These are phyloP conservation scores for Starmerella scarabaei DNA, from an alignment of 805 yeast species.

Conservation along the genomic window DNA sequence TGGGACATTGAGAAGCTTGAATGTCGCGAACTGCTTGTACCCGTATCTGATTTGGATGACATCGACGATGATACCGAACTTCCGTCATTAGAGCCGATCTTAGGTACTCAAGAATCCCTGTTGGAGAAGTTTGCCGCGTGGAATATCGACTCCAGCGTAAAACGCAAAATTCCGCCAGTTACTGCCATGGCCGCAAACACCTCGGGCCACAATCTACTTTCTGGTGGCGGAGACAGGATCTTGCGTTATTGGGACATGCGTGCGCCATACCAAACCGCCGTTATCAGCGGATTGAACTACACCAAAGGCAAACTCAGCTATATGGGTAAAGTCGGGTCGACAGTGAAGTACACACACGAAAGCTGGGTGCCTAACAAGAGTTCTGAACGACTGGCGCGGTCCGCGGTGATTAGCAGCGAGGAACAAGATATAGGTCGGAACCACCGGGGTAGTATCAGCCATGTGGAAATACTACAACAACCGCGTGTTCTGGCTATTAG, in stretches of 20 bases:
- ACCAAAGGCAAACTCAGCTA: conserved; percentile 24
- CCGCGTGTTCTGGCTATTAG: conserved; percentile 43
- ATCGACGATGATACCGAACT: conserved; percentile 10
- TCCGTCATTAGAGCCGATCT: conserved; percentile 20
- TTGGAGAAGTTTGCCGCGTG: conserved; percentile 19
- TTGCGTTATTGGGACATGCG: conserved; percentile 29
- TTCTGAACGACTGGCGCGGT: conserved; percentile 28
- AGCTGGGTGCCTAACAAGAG: conserved; percentile 11
- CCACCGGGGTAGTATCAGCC: conserved; percentile 38
- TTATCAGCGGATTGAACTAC: conserved; percentile 27
- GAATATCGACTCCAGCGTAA: conserved; percentile 15
- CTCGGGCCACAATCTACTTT: conserved; percentile 14
- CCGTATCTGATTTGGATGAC: conserved; percentile 9
- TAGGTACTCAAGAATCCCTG: conserved; percentile 11
- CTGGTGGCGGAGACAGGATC: conserved; percentile 26
- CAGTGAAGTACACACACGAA: conserved; percentile 34
- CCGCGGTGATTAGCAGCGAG: conserved; percentile 31
- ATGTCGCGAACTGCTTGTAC: conserved; percentile 35
- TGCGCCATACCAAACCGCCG: conserved; percentile 25
- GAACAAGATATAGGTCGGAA: conserved; percentile 34
- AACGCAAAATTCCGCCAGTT: conserved; percentile 7
- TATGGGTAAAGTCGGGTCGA: conserved; percentile 24
- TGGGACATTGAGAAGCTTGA: conserved; percentile 63
- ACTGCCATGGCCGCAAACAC: conserved; percentile 6
- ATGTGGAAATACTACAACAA: conserved; percentile 28